These are phyloP conservation scores for Phytophthora melonis DNA, from an alignment of 352 stramenopile species.

Conservation along the genomic window DNA sequence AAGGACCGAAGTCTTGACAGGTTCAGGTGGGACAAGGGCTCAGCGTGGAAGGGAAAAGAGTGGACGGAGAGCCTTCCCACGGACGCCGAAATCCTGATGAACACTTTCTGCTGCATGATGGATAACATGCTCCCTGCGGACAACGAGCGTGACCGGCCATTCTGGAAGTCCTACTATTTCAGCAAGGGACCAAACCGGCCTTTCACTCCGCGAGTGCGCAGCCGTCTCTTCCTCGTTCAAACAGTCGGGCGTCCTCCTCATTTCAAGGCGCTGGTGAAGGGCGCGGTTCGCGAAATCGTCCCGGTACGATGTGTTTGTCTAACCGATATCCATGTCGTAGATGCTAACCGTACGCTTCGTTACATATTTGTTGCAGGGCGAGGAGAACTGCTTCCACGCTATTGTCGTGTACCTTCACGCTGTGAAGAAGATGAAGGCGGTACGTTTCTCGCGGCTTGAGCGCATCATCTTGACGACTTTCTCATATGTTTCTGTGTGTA, in stretches of 20 bases:
- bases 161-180: slow-evolving; percentile 87
- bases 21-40: slow-evolving; percentile 86
- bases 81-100: slow-evolving; percentile 89
- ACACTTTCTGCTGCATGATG: slow-evolving; percentile 90
- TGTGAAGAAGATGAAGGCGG: slow-evolving; percentile 88
- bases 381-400: slow-evolving; percentile 87
- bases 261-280: slow-evolving; percentile 86
- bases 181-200: slow-evolving; percentile 73
- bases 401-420: slow-evolving; percentile 88
- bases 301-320: slow-evolving; percentile 51
- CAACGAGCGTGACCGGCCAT: slow-evolving; percentile 80
- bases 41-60: slow-evolving; percentile 87
- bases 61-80: slow-evolving; percentile 83
- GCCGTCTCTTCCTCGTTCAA: slow-evolving; percentile 79
- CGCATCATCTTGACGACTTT: neutral
- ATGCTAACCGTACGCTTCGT: slow-evolving; percentile 6
- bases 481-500: too few species aligned
- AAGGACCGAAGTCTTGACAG: slow-evolving; percentile 87
- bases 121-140: slow-evolving; percentile 87
- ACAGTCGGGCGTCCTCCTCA: slow-evolving; percentile 79
- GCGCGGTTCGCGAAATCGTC: slow-evolving; percentile 82
- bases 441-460: slow-evolving; percentile 34
- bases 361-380: slow-evolving; percentile 52
- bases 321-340: neutral
- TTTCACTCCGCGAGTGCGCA: slow-evolving; percentile 79